These are phyloP conservation scores for Yarrowia divulgata DNA, from an alignment of 805 yeast species.

Conservation along the genomic window DNA sequence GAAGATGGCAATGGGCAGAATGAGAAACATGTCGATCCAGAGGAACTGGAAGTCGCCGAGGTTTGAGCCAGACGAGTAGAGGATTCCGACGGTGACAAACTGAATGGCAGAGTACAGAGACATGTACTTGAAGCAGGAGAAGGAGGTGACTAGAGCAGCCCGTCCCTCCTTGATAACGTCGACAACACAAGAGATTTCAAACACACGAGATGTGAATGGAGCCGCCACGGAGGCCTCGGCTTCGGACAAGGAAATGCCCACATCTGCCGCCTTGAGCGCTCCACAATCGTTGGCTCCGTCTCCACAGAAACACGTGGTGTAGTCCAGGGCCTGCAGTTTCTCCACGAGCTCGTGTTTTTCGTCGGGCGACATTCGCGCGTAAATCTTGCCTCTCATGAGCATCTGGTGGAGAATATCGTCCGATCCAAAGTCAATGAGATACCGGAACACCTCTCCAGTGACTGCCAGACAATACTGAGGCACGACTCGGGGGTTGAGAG, in stretches of 20 bases:
- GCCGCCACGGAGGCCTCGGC: constrained; percentile 99
- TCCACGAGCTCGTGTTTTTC: constrained; percentile 96
- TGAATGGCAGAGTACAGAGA: constrained; percentile 96
- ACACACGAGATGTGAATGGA: constrained; percentile 89
- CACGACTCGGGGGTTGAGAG: constrained; percentile 51
- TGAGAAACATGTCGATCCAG: constrained; percentile 88
- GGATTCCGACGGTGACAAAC: constrained; percentile 81
- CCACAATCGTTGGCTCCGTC: constrained; percentile 99
- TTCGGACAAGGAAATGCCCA: constrained; percentile 93
- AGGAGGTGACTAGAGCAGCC: constrained; percentile 91
- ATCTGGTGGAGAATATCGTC: constrained; percentile 59
- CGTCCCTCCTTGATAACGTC: constrained; percentile 94
- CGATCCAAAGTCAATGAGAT: constrained; percentile 61
- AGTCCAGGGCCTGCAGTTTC: constrained; percentile 81
- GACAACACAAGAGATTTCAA: constrained; percentile 91
- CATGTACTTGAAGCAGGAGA: constrained; percentile 98
- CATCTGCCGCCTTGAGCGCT: constrained; percentile 96
- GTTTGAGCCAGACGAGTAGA: constrained; percentile 88
- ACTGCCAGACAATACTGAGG: constrained; percentile 75
- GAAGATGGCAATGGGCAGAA: constrained; percentile 92
- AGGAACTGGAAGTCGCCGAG: constrained; percentile 96
- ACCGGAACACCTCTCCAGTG: constrained; percentile 91
- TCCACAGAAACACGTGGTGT: constrained; percentile 96
- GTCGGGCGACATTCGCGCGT: constrained; percentile 98
- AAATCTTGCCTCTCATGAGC: constrained; percentile 75